phyloP scores from a whole-genome alignment of 1,139 yeast genomes.

The Blastobotrys persicus region DNA sequence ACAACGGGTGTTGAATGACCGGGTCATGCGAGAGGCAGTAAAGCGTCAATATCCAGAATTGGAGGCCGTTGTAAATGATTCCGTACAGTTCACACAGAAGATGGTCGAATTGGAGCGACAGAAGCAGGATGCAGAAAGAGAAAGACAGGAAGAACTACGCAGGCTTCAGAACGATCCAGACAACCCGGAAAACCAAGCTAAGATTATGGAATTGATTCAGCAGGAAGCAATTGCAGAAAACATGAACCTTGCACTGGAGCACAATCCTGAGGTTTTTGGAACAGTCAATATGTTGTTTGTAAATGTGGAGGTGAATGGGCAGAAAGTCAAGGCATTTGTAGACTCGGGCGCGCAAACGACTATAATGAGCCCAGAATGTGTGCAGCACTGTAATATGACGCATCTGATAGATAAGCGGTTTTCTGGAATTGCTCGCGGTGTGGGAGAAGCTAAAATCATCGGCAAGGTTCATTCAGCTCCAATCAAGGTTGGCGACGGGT shows the following conservation, averaged over 20 bases:
- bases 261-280: slow-evolving; percentile 86
- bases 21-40: slow-evolving; percentile 35
- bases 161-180: slow-evolving; percentile 63
- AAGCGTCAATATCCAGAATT: slow-evolving; percentile 39
- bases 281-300: slow-evolving; percentile 81
- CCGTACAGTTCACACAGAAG: slow-evolving; percentile 50
- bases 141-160: slow-evolving; percentile 49
- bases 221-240: slow-evolving; percentile 78
- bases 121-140: slow-evolving; percentile 33
- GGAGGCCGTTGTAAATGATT: slow-evolving; percentile 47
- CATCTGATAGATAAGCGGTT: slow-evolving; percentile 80
- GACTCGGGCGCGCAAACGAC: slow-evolving; percentile 97
- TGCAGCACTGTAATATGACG: slow-evolving; percentile 66
- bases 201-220: slow-evolving; percentile 65
- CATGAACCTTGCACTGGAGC: slow-evolving; percentile 73
- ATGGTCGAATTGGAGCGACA: slow-evolving; percentile 40
- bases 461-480: slow-evolving; percentile 93
- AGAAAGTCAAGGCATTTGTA: slow-evolving; percentile 83
- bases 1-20: slow-evolving; percentile 36
- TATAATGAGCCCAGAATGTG: slow-evolving; percentile 72
- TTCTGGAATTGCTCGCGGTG: slow-evolving; percentile 84
- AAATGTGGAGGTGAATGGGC: slow-evolving; percentile 72
- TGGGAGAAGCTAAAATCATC: slow-evolving; percentile 72
- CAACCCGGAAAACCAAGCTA: slow-evolving; percentile 66
- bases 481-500: slow-evolving; percentile 65